These are phyloP conservation scores for Nicotiana otophora DNA, from an alignment of 257 asterid genomes.

Conservation along the genomic window DNA sequence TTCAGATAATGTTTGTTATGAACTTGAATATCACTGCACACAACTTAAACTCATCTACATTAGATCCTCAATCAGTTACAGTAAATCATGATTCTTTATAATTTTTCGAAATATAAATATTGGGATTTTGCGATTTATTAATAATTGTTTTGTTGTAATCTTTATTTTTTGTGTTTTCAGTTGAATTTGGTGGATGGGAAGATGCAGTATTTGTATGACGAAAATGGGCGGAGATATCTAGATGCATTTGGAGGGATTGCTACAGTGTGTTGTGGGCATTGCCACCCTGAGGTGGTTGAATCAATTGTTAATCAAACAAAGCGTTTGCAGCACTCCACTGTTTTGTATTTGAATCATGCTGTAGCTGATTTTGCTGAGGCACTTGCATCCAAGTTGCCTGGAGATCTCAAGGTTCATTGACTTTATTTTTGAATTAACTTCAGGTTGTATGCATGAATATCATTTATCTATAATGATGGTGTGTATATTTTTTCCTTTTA, in stretches of 20 bases:
- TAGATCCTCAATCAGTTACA: no score
- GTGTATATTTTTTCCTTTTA: no score
- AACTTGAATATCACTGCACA: no score
- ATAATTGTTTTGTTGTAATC: no score
- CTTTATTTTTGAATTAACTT: no score
- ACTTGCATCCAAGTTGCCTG: slow-evolving; percentile 69
- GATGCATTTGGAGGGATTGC: slow-evolving; percentile 96
- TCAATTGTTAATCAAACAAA: slow-evolving; percentile 72
- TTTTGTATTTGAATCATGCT: slow-evolving; percentile 68
- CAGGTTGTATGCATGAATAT: no score
- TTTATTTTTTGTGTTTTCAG: slow-evolving; percentile 19
- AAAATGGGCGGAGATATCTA: slow-evolving; percentile 66
- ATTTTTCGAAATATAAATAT: neutral
- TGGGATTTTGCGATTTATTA: no score
- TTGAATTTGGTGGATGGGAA: slow-evolving; percentile 84
- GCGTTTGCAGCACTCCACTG: slow-evolving; percentile 83
- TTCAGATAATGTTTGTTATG: no score
- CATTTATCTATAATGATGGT: no score
- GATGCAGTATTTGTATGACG: slow-evolving; percentile 89
- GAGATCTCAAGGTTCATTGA: slow-evolving; percentile 72
- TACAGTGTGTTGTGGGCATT: slow-evolving; percentile 83
- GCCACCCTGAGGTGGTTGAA: slow-evolving; percentile 87
- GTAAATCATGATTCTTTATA: no score
- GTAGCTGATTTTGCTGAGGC: slow-evolving; percentile 85
- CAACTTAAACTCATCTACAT: no score